Evolutionary conservation across 2,329 filamentous ascomycete species (phyloP), one percentile per base, ranked within the genome.

Genomic region (Fusarium nisikadoi): DNA sequence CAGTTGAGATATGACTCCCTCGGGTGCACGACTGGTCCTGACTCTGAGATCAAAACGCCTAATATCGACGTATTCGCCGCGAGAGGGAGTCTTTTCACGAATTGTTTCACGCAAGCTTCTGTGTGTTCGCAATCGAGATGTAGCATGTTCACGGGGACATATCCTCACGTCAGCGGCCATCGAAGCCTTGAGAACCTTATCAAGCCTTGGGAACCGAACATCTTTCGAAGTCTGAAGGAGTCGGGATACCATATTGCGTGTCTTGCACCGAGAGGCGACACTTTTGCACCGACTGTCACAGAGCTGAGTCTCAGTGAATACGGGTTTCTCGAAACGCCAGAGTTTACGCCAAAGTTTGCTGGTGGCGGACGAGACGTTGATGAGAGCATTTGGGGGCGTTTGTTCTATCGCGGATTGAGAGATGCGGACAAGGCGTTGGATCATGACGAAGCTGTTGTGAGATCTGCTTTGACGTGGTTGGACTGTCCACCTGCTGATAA

Each of bases 191-290:
- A 86, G 23, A 85, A 85, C 41, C 78, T 86, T 13, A 81, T 86
- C 69, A 86, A 86, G 67, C 84, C 84, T 1, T 84, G 83, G 83
- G 84, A 86, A 67, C 83, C 83, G 3, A 86, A 86, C 52, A 55
- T 86, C 4, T 84, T 86, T 65, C 80, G 83, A 12, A 80, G 76
- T 5, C 65, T 86, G 17, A 84, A 83, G 54, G 83, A 85, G 43
- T 71, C 74, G 1, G 84, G 84, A 0, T 86, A 86, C 56, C 84
- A 86, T 53, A 80, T 86, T 13, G 84, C 84, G 0, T 86, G 80
- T 42, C 80, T 86, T 6, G 80, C 82, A 1, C 83, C 83, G 0
- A 71, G 83, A 8, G 83, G 82, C 0, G 81, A 86, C 63, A 81
- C 79, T 0, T 86, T 84, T 64, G 84, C 84, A 1, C 80, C 81